Evolutionary conservation across 2,329 filamentous ascomycete genomes (phyloP).

Genomic region (Fusarium circinatum): DNA sequence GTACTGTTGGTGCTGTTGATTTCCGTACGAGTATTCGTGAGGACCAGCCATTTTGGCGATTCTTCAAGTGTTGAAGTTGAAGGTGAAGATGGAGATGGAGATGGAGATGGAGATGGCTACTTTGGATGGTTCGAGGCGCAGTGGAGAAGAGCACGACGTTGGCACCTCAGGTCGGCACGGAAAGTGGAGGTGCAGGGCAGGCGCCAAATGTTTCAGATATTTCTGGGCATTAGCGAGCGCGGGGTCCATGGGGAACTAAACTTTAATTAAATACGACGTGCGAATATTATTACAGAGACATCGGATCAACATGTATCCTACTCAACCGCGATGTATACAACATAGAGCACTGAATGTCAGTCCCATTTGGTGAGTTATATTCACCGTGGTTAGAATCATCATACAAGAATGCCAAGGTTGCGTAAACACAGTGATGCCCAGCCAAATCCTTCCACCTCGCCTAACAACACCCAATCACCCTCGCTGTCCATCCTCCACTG

Average conservation of each 20-base stretch:
- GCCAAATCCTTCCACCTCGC: neutral
- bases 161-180: neutral
- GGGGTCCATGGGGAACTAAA: slow-evolving; percentile 2
- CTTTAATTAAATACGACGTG: slow-evolving; percentile 19
- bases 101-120: neutral
- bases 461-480: neutral
- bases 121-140: neutral
- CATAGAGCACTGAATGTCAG: neutral
- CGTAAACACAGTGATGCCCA: neutral
- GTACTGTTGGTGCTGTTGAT: slow-evolving; percentile 4
- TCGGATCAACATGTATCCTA: neutral
- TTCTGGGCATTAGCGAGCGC: neutral
- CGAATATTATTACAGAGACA: slow-evolving; percentile 11
- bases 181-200: slow-evolving; percentile 1
- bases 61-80: neutral
- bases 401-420: neutral
- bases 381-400: too few species aligned
- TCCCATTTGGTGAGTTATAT: too few species aligned
- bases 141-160: neutral
- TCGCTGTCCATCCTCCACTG: slow-evolving; percentile 4
- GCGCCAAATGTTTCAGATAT: neutral
- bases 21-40: slow-evolving; percentile 13
- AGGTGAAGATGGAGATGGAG: neutral
- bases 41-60: slow-evolving; percentile 18
- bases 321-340: neutral